Base-by-base conservation (phyloP, 495 filamentous ascomycete genomes). In the Polyplosphaeria fusca region DNA sequence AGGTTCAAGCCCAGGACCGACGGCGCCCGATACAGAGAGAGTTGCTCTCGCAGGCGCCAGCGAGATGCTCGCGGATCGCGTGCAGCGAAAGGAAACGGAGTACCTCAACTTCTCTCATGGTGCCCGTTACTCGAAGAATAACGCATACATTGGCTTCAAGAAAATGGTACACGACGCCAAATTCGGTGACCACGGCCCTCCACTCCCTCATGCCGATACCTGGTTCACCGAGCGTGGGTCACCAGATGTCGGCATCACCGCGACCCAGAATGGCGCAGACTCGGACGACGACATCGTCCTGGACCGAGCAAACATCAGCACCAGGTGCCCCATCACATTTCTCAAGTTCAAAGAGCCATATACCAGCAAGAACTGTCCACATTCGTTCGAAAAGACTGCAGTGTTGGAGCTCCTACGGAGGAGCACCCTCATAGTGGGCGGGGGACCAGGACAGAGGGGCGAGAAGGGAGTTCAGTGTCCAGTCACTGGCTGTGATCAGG, bases 311-410 rank as follows among this genome's bases (percentile, higher is more conserved):
- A 79, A 77, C 16, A 77, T 86, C 58, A 86, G 82, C 54, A 78
- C 89, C 45, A 86, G 84, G 66, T 95, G 91, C 63, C 89, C 89
- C 0, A 66, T 96, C n/a, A 91, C 91, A 1, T 76, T 95, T 38
- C 76, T 77, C 32, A 67, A 77, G n/a, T 88, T 88, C 75, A 73
- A 74, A 23, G 81, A 92, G 42, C 91, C 91, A 0, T 76, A 78
- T 56, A 91, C 80, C n/a, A 89, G 82, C 69, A 78, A 71, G 3
- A 85, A 86, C 61, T 96, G 91, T 73, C 83, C 79, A 7, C 91
- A 96, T 68, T 87, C 79, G 7, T 95, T 95, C 69, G 86, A 96
- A 70, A 85, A 81, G 60, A 62, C 71, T 2, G 87, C 88, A 4
- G 88, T 95, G 52, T 24, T 80, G 30, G 74, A 79, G 13, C 85